phyloP scores from a whole-genome alignment of 2,329 filamentous ascomycete species.

The Neospermospora avenae region DNA sequence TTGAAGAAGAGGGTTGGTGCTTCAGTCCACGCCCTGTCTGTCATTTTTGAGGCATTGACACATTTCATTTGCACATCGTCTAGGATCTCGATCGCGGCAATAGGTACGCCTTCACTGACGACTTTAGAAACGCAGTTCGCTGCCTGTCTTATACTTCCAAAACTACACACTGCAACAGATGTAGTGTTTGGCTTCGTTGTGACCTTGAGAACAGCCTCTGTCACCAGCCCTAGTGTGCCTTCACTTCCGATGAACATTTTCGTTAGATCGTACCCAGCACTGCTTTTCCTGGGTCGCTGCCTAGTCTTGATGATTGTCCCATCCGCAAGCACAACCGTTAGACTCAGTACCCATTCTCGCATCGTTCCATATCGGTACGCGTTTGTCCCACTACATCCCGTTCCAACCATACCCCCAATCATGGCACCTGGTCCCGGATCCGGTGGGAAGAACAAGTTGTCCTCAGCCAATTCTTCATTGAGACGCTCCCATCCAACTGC shows the following conservation, averaged over 20 bases:
- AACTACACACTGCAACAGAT: slow-evolving; percentile 73
- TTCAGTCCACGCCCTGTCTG: slow-evolving; percentile 65
- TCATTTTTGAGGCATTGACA: slow-evolving; percentile 64
- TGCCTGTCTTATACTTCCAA: slow-evolving; percentile 43
- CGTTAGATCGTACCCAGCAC: slow-evolving; percentile 88
- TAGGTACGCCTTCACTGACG: slow-evolving; percentile 74
- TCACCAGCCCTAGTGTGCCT: slow-evolving; percentile 86
- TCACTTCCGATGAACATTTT: slow-evolving; percentile 88
- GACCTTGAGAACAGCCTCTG: slow-evolving; percentile 85
- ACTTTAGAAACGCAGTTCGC: slow-evolving; percentile 71
- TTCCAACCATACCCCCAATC: slow-evolving; percentile 87
- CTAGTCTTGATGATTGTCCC: slow-evolving; percentile 87
- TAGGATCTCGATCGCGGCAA: slow-evolving; percentile 89
- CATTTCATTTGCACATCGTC: slow-evolving; percentile 85
- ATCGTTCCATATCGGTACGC: slow-evolving; percentile 92
- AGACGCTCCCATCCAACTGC: slow-evolving; percentile 84
- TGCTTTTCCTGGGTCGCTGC: slow-evolving; percentile 83
- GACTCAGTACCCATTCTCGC: slow-evolving; percentile 85
- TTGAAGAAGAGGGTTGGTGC: slow-evolving; percentile 81
- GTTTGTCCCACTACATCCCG: slow-evolving; percentile 74
- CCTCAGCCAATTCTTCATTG: slow-evolving; percentile 70
- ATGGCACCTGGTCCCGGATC: slow-evolving; percentile 88
- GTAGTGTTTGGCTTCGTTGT: slow-evolving; percentile 76
- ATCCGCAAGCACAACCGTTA: slow-evolving; percentile 87
- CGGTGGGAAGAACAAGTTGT: slow-evolving; percentile 86